Evolutionary conservation across 257 asterid species (phyloP), one percentile per base, ranked within the genome.

Genomic region (Asclepias syriaca): DNA sequence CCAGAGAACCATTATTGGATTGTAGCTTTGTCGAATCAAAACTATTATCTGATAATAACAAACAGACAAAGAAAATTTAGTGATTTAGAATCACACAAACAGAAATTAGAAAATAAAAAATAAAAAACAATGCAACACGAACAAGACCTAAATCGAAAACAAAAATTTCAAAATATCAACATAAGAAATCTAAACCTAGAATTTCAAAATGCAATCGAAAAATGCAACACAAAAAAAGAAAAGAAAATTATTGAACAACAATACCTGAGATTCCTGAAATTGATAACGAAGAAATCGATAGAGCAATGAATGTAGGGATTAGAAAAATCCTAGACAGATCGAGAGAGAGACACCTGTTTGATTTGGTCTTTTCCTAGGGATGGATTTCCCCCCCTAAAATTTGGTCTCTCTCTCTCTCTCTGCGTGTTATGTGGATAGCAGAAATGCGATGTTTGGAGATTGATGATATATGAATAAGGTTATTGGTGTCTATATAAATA

Each of bases 1-100:
- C 97, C 97, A 92, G 81, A 92, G 82, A 45, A 86, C 97, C 97
- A 92, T 92, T 73, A 13, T 29, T 27, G 46, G 5, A 49, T 9
- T n/a, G 54, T 66, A 18, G 37, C 54, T 66, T 77, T 81, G 74
- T 12, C 6, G 66, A 60, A 29, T 15, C 16, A 60, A 56, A 58
- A 27, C 39, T 63, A 15, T 63, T 34, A 34, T 34, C 68, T 63
- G 68, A 63, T 8, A 63, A 43, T 8, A 63, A 37, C 24, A 63
- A 63, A 29, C 4, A 9, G 22, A 55, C 1, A 5, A 18, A 59
- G 14, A 13, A 13, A 59, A 12, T 24, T 27, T 1, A 29, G 37
- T 5, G 49, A 34, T 16, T 15, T 61, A 10, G 22, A 61, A 64
- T 37, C 18, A 2, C 18, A 14, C 39, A 29, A 39, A 39, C 37